Conservation (phyloP, 1,284 basidiomycete species). For the Fomitopsis palustris region DNA sequence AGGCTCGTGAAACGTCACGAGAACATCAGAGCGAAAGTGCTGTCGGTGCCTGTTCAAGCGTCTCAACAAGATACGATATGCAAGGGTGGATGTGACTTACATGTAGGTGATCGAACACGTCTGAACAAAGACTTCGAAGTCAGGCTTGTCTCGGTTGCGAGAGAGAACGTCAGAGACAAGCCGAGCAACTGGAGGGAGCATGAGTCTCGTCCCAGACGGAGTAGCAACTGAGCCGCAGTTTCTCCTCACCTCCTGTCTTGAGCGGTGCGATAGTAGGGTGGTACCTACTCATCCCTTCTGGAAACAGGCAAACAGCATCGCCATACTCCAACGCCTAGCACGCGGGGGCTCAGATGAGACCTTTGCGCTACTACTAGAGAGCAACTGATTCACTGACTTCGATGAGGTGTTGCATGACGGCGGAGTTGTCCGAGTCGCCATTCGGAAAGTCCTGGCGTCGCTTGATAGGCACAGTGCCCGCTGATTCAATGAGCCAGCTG, state of each 20-base stretch:
- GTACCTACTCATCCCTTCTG: conserved; percentile 81
- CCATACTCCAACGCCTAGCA: conserved; percentile 68
- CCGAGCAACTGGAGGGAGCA: conserved; percentile 56
- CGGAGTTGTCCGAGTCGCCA: conserved; percentile 58
- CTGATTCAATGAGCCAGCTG: conserved; percentile 84
- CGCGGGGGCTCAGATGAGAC: neutral
- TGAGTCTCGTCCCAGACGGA: too few relatives aligned
- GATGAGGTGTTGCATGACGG: conserved; percentile 64
- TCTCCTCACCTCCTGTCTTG: conserved; percentile 71
- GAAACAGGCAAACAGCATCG: conserved; percentile 79
- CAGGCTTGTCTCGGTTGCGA: conserved; percentile 60
- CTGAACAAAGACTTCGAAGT: conserved; percentile 69
- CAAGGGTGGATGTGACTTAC: conserved; percentile 32
- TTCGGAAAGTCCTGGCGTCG: conserved; percentile 66
- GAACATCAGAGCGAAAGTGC: conserved; percentile 82
- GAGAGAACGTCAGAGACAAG: conserved; percentile 76
- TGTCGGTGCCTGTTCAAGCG: conserved; percentile 46
- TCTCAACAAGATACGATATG: neutral
- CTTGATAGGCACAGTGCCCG: conserved; percentile 79
- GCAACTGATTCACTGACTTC: conserved; percentile 38
- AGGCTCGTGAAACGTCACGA: conserved; percentile 80
- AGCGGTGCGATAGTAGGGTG: conserved; percentile 80
- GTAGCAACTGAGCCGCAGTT: neutral
- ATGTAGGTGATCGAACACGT: conserved; percentile 85
- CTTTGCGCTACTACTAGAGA: neutral